phyloP scores from a whole-genome alignment of 495 filamentous ascomycete genomes.

The Astrocystis sublimbata region DNA sequence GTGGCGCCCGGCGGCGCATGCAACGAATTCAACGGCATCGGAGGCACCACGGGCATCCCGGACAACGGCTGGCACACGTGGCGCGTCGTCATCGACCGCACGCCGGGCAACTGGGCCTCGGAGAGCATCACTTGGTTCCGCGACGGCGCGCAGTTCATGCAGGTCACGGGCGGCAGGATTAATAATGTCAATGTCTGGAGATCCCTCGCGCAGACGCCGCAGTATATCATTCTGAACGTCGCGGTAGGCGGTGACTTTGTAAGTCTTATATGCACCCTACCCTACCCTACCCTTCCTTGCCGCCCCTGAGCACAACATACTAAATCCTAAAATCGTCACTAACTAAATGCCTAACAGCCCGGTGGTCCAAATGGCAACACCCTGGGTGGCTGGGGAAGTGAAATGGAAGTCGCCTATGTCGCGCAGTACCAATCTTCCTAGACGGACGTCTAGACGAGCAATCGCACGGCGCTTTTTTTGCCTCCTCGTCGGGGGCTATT shows the following conservation, averaged over 20 bases:
- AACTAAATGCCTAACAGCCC: slow-evolving; percentile 32
- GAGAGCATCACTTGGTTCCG: slow-evolving; percentile 52
- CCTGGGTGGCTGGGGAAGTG: slow-evolving; percentile 40
- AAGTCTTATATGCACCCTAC: too few relatives aligned
- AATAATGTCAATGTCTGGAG: slow-evolving; percentile 40
- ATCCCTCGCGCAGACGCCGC: slow-evolving; percentile 35
- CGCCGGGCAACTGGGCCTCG: slow-evolving; percentile 35
- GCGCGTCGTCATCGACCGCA: slow-evolving; percentile 48
- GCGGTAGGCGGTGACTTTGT: slow-evolving; percentile 54
- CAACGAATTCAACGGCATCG: slow-evolving; percentile 48
- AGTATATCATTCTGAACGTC: slow-evolving; percentile 53
- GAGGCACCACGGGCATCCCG: slow-evolving; percentile 31
- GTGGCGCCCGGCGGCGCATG: slow-evolving; percentile 45
- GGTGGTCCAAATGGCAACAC: slow-evolving; percentile 42
- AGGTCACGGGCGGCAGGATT: slow-evolving; percentile 41
- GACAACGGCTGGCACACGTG: slow-evolving; percentile 51
- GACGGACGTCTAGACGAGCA: too few relatives aligned
- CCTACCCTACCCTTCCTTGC: too few relatives aligned
- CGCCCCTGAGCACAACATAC: not conserved
- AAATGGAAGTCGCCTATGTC: slow-evolving; percentile 52
- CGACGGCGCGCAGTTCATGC: slow-evolving; percentile 45
- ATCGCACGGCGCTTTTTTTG: too few relatives aligned
- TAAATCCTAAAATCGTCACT: not conserved
- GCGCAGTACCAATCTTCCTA: slow-evolving; percentile 36
- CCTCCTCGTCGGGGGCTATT: not conserved